Percentiles rank a stretch among this genome's conserved stretches.
Conservation (phyloP, 345 rosid species). For the Murraya koenigii region DNA sequence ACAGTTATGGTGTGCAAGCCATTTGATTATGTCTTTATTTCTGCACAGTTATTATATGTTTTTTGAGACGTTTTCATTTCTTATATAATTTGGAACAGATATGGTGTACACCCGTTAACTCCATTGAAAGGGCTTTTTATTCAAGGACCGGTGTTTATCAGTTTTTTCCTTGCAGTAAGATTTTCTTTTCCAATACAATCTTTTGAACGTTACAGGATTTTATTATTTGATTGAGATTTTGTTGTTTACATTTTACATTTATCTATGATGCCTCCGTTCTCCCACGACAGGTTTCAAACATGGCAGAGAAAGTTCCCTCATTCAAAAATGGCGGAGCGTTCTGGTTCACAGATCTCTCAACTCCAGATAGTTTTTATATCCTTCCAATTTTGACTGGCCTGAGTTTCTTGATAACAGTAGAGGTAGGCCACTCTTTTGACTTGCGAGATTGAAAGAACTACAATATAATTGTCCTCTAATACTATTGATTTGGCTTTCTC, state of each 20-base stretch:
- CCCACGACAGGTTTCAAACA: slow-evolving; percentile 53
- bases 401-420: slow-evolving; percentile 71
- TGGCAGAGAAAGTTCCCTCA: slow-evolving; percentile 90
- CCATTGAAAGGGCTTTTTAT: slow-evolving; percentile 80
- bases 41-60: neutral
- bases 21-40: neutral
- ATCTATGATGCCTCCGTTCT: neutral
- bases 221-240: neutral
- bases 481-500: neutral
- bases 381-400: slow-evolving; percentile 66
- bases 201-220: neutral
- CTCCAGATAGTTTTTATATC: slow-evolving; percentile 66
- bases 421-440: slow-evolving; percentile 46
- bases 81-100: slow-evolving; percentile 38
- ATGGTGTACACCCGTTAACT: slow-evolving; percentile 77
- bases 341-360: slow-evolving; percentile 78
- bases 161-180: slow-evolving; percentile 88
- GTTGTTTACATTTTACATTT: neutral
- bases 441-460: neutral
- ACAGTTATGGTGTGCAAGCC: slow-evolving; percentile 64
- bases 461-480: neutral
- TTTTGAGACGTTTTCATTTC: slow-evolving; percentile 3
- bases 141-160: slow-evolving; percentile 73
- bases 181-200: neutral
- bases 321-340: slow-evolving; percentile 78